phyloP scores from a whole-genome alignment of 768 basidiomycete genomes.

The Imleria badia region DNA sequence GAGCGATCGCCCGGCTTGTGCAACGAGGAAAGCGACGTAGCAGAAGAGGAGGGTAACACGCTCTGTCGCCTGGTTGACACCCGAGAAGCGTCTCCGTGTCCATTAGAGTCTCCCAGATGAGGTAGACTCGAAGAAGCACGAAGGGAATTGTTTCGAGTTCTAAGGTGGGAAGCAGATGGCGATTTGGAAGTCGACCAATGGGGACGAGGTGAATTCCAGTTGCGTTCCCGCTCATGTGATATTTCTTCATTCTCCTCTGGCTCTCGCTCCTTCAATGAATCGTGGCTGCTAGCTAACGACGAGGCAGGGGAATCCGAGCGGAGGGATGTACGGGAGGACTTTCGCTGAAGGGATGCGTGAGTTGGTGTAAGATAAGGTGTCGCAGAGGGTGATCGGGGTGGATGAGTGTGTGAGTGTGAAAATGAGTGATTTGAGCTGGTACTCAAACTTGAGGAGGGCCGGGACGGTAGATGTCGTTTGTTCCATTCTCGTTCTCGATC shows the following conservation, averaged over 20 bases:
- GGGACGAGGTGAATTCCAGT: constrained; percentile 70
- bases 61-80: constrained; percentile 1
- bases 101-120: constrained; percentile 6
- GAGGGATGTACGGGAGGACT: constrained; percentile 33
- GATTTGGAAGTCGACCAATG: constrained; percentile 43
- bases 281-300: constrained; percentile 35
- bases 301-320: constrained; percentile 47
- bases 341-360: constrained; percentile 31
- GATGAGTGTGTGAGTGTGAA: constrained; percentile 35
- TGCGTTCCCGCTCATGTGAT: constrained; percentile 58
- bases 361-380: constrained; percentile 36
- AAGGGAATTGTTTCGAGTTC: constrained; percentile 9
- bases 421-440: constrained; percentile 35
- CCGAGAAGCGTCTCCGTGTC: constrained; percentile 5
- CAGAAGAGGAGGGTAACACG: background rate
- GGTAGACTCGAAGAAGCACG: constrained; percentile 23
- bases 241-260: constrained; percentile 34
- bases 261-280: constrained; percentile 32
- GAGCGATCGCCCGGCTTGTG: constrained; percentile 5
- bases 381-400: constrained; percentile 42
- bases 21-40: background rate
- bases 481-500: constrained; percentile 61
- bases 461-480: constrained; percentile 39
- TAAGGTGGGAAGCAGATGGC: constrained; percentile 12
- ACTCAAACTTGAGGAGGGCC: constrained; percentile 46